phyloP scores from a whole-genome alignment of 1,284 basidiomycete genomes.

The Macrocybe sp. region DNA sequence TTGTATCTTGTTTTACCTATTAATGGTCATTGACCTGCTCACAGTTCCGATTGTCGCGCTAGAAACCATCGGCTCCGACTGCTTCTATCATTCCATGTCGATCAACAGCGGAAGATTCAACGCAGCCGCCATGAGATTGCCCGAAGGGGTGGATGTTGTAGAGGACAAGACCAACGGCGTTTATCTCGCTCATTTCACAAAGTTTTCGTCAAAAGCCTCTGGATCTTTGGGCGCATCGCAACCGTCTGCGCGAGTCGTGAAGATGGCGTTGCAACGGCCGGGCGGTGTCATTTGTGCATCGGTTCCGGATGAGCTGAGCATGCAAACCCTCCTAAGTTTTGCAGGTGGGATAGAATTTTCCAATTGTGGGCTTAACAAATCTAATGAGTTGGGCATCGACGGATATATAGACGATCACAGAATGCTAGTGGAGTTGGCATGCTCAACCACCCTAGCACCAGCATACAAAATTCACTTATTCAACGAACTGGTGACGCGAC shows the following conservation, averaged over 20 bases:
- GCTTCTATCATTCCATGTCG: slow-evolving; percentile 67
- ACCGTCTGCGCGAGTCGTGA: slow-evolving; percentile 54
- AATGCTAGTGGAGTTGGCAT: slow-evolving; percentile 66
- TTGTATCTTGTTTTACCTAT: background rate
- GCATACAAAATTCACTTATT: slow-evolving; percentile 60
- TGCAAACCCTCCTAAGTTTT: slow-evolving; percentile 51
- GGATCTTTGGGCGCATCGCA: slow-evolving; percentile 66
- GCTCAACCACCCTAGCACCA: slow-evolving; percentile 59
- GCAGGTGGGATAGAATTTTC: slow-evolving; percentile 38
- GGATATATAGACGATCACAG: slow-evolving; percentile 64
- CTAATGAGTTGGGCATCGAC: background rate
- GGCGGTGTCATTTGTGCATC: slow-evolving; percentile 53
- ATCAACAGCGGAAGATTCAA: slow-evolving; percentile 45
- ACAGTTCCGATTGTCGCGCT: slow-evolving; percentile 60
- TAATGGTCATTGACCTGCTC: background rate
- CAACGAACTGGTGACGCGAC: slow-evolving; percentile 38
- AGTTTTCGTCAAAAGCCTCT: slow-evolving; percentile 58
- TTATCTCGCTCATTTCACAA: slow-evolving; percentile 48
- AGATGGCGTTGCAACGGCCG: slow-evolving; percentile 52
- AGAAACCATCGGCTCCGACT: slow-evolving; percentile 68
- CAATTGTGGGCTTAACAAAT: too few species aligned
- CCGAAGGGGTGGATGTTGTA: slow-evolving; percentile 32
- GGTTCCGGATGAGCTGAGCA: slow-evolving; percentile 63
- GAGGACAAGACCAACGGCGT: slow-evolving; percentile 37
- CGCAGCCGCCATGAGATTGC: slow-evolving; percentile 22